These are phyloP conservation scores for Tuber melanosporum DNA, from an alignment of 495 filamentous ascomycete species.

Conservation along the genomic window DNA sequence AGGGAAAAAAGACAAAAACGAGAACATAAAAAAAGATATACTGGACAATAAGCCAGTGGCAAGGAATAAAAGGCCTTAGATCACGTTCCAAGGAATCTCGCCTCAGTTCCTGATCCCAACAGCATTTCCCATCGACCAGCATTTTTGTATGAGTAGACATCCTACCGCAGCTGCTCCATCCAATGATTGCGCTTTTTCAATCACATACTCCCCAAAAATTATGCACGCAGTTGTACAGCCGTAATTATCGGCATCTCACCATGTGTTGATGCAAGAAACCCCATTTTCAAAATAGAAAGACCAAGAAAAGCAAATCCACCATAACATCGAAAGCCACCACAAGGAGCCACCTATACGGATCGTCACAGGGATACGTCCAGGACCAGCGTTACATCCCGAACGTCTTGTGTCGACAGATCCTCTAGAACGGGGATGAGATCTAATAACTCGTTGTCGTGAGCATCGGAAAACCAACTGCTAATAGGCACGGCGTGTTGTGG, in stretches of 20 bases:
- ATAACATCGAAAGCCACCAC: conserved; percentile 10
- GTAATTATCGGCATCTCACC: conserved; percentile 5
- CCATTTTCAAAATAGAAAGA: conserved; percentile 34
- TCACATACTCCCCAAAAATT: conserved; percentile 17
- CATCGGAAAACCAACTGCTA: conserved; percentile 99
- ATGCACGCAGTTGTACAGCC: conserved; percentile 33
- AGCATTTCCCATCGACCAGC: conserved; percentile 6
- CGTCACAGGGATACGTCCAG: conserved; percentile 85
- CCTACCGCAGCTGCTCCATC: conserved; percentile 27
- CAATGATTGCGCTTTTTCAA: conserved; percentile 12
- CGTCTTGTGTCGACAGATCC: conserved; percentile 80
- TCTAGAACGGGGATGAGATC: conserved; percentile 98
- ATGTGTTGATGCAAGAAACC: conserved; percentile 24
- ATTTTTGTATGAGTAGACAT: conserved; percentile 34
- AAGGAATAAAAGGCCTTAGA: conserved; percentile 30
- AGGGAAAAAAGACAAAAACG: conserved; percentile 27
- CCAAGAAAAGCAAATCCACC: conserved; percentile 18
- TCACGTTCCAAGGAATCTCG: conserved; percentile 24
- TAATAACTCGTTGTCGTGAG: conserved; percentile 97
- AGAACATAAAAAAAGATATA: conserved; percentile 22
- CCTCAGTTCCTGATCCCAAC: conserved; percentile 15
- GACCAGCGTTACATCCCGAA: conserved; percentile 93
- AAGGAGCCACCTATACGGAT: conserved; percentile 1
- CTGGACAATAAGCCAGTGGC: conserved; percentile 31
- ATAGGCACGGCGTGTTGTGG: conserved; percentile 98